These are phyloP conservation scores for Gossypium australe DNA, from an alignment of 345 rosid genomes.

Conservation along the genomic window DNA sequence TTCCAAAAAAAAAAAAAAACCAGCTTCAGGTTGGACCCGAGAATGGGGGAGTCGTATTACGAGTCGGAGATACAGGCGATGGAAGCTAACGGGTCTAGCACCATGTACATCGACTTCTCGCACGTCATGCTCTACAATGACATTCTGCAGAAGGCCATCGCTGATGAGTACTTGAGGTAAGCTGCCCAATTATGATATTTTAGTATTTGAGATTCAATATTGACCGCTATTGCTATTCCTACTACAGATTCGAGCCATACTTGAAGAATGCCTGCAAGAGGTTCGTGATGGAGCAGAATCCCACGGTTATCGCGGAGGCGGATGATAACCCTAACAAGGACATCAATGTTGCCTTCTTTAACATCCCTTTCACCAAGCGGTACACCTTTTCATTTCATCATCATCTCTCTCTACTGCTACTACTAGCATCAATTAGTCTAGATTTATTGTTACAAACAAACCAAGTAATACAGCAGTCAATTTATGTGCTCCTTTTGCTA, in stretches of 20 bases:
- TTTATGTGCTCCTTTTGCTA: background rate
- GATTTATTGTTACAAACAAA: background rate
- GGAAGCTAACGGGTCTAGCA: conserved; percentile 60
- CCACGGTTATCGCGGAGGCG: conserved; percentile 40
- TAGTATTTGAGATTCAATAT: background rate
- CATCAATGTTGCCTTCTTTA: conserved; percentile 75
- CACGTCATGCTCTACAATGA: conserved; percentile 81
- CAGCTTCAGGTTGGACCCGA: conserved; percentile 60
- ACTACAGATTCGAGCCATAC: conserved; percentile 61
- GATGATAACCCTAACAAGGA: conserved; percentile 88
- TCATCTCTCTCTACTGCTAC: background rate
- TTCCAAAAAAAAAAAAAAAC: background rate
- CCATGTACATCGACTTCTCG: conserved; percentile 84
- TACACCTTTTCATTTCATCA: conserved; percentile 9
- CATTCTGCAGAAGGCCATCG: conserved; percentile 71
- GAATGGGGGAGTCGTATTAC: conserved; percentile 48
- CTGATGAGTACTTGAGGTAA: conserved; percentile 79
- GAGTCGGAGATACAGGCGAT: conserved; percentile 72
- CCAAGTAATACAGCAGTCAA: background rate
- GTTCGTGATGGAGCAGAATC: conserved; percentile 68
- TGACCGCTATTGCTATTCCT: background rate
- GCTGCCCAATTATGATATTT: background rate
- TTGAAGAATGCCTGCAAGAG: conserved; percentile 88
- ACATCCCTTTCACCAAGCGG: conserved; percentile 77
- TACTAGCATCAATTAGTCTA: background rate